phyloP scores from a whole-genome alignment of 257 asterid genomes.

The Verbascum thapsus region DNA sequence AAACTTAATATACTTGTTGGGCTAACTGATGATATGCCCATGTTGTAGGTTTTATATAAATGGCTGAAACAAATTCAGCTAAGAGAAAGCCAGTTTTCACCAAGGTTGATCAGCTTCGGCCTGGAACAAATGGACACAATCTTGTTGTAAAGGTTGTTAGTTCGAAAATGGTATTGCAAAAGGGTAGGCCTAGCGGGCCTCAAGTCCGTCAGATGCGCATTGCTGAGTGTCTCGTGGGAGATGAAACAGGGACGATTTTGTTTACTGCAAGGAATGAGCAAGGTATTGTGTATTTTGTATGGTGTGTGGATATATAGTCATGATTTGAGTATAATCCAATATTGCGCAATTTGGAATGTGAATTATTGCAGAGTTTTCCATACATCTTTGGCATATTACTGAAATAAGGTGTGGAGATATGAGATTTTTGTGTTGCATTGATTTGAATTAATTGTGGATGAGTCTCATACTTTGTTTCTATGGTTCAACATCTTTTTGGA shows the following conservation, averaged over 20 bases:
- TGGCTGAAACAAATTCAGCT: conserved; percentile 57
- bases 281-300: conserved; percentile 27
- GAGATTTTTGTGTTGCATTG: too few species aligned
- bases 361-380: too few species aligned
- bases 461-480: too few species aligned
- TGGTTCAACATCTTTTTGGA: too few species aligned
- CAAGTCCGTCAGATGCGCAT: conserved; percentile 50
- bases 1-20: background rate
- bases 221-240: conserved; percentile 48
- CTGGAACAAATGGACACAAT: conserved; percentile 33
- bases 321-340: too few species aligned
- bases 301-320: too few species aligned
- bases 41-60: conserved; percentile 17
- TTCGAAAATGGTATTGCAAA: conserved; percentile 48
- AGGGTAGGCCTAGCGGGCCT: conserved; percentile 58
- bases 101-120: conserved; percentile 56
- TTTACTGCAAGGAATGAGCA: conserved; percentile 55
- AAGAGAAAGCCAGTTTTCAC: conserved; percentile 53
- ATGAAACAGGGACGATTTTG: conserved; percentile 36
- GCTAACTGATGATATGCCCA: background rate
- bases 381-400: too few species aligned
- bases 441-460: too few species aligned
- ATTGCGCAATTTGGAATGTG: too few species aligned
- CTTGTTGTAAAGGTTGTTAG: conserved; percentile 51
- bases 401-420: too few species aligned